A percentile compares a stretch with the other conserved stretches of the same genome.
Conservation (phyloP, 1,284 basidiomycete genomes). For the Wolfiporia cocos region DNA sequence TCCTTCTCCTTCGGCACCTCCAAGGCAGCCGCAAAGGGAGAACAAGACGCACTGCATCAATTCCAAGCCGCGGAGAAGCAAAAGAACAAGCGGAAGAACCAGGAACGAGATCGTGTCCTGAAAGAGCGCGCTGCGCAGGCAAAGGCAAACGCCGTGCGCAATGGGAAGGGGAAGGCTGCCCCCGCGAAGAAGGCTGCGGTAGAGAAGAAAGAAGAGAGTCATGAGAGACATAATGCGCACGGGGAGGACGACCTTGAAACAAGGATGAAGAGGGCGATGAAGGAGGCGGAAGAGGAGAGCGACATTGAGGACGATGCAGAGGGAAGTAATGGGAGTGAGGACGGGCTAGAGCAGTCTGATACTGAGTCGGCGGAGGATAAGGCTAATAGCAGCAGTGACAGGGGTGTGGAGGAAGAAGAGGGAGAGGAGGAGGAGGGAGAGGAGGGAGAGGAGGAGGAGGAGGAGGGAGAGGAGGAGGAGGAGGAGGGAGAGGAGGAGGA, state of each 20-base stretch:
- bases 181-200: constrained; percentile 4
- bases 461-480: not conserved
- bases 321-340: constrained; percentile 4
- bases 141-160: constrained; percentile 3
- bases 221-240: constrained; percentile 7
- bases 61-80: constrained; percentile 22
- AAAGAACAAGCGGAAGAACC: constrained; percentile 27
- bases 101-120: constrained; percentile 20
- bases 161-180: not conserved
- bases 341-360: too few relatives aligned
- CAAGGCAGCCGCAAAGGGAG: constrained; percentile 22
- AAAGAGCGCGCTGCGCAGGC: constrained; percentile 22
- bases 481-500: not conserved
- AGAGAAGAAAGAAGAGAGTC: constrained; percentile 10
- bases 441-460: not conserved
- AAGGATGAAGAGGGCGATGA: constrained; percentile 29
- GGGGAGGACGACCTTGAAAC: constrained; percentile 18
- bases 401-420: not conserved
- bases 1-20: constrained; percentile 24
- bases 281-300: constrained; percentile 24
- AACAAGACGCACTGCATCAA: constrained; percentile 17
- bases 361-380: too few relatives aligned
- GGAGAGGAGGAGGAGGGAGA: not conserved
- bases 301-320: constrained; percentile 25
- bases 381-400: not conserved